phyloP scores from a whole-genome alignment of 225 moss, liverwort and hornwort species.

The Physcomitrium patens region DNA sequence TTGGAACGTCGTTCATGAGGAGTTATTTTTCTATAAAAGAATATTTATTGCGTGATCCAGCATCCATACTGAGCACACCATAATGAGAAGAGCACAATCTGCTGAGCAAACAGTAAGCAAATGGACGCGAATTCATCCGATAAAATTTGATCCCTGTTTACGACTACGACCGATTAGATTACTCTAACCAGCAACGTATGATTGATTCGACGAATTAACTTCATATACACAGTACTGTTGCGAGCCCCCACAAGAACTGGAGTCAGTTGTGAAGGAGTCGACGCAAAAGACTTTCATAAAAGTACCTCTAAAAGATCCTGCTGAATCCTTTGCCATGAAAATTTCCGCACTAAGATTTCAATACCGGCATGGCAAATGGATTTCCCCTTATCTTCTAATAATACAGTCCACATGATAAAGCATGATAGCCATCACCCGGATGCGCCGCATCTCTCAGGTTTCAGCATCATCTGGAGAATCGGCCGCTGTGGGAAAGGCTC shows the following conservation, averaged over 20 bases:
- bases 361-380: constrained; percentile 23
- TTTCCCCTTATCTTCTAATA: constrained; percentile 17
- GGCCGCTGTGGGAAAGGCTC: constrained; percentile 34
- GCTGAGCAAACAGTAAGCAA: too few relatives aligned
- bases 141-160: background rate
- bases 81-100: too few relatives aligned
- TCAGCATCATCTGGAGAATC: constrained; percentile 55
- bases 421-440: background rate
- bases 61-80: too few relatives aligned
- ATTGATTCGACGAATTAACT: constrained; percentile 63
- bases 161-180: background rate
- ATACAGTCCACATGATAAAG: constrained; percentile 23
- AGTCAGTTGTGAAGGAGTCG: background rate
- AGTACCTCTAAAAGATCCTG: constrained; percentile 12
- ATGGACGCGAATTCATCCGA: too few relatives aligned
- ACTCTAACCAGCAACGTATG: constrained; percentile 26
- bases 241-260: constrained; percentile 23
- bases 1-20: too few relatives aligned
- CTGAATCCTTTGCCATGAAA: constrained; percentile 18
- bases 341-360: background rate
- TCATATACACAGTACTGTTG: constrained; percentile 40
- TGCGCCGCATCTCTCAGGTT: constrained; percentile 18
- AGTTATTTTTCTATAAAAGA: too few relatives aligned
- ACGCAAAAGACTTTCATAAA: constrained; percentile 26
- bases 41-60: too few relatives aligned